Evolutionary conservation across 148 eudicot genomes (phyloP).

Genomic region (Chenopodium quinoa): DNA sequence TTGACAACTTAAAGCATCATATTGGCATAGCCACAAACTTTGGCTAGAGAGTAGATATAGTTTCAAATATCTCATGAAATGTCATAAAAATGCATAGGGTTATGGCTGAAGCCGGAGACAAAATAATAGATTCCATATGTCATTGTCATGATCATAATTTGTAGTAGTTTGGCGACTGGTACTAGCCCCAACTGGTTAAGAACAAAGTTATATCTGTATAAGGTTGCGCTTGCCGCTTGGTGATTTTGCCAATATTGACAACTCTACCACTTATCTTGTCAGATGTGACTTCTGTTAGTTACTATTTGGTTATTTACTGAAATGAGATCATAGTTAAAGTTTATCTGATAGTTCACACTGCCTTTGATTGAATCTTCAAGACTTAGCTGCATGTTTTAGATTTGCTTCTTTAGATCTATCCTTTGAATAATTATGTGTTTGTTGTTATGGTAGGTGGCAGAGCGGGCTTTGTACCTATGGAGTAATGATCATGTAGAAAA

Average conservation of each 20-base stretch:
- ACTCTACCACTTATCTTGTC: not conserved
- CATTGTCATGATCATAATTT: not conserved
- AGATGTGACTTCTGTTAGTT: not conserved
- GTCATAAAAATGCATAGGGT: not conserved
- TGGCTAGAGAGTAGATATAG: constrained; percentile 3
- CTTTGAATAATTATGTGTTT: constrained; percentile 4
- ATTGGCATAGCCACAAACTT: not conserved
- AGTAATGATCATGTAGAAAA: constrained; percentile 47
- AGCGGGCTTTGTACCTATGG: constrained; percentile 47
- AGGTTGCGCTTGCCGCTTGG: not conserved
- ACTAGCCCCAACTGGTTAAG: not conserved
- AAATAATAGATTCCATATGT: not conserved
- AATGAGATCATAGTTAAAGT: not conserved
- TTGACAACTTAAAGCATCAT: not conserved
- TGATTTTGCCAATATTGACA: not conserved
- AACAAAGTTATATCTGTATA: not conserved
- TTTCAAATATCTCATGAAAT: not conserved
- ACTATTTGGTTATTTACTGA: not conserved
- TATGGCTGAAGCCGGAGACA: constrained; percentile 6
- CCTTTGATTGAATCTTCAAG: not conserved
- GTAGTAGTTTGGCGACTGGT: not conserved
- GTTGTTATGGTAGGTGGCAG: constrained; percentile 41
- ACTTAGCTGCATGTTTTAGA: not conserved
- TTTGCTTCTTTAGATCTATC: constrained; percentile 8
- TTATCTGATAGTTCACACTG: not conserved